These are phyloP conservation scores for Microdochium paspali DNA, from an alignment of 2,329 filamentous ascomycete species.

Conservation along the genomic window DNA sequence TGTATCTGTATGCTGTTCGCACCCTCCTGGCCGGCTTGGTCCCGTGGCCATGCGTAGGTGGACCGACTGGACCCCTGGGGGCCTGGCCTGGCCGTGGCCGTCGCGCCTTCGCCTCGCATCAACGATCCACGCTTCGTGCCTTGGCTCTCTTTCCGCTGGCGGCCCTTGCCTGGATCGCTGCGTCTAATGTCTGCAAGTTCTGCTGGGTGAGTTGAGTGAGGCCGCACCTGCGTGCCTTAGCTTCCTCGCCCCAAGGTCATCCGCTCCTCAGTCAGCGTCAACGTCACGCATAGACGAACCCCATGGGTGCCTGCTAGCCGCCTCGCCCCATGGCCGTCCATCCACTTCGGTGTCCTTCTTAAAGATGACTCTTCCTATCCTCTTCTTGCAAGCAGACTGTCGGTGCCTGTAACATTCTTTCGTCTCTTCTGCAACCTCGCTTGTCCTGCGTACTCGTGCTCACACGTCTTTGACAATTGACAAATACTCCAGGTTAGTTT, in stretches of 20 bases:
- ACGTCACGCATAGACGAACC: not conserved
- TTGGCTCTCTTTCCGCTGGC: not conserved
- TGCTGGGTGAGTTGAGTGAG: too few relatives aligned
- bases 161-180: not conserved
- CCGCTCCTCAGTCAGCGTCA: not conserved
- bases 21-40: not conserved
- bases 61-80: not conserved
- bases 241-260: not conserved
- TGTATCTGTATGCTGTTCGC: not conserved
- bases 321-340: not conserved
- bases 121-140: not conserved
- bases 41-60: not conserved
- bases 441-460: not conserved
- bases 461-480: too few relatives aligned
- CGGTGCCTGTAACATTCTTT: not conserved
- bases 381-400: not conserved
- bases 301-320: too few relatives aligned
- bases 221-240: not conserved
- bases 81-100: not conserved
- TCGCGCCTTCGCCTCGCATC: not conserved
- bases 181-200: too few relatives aligned
- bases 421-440: not conserved
- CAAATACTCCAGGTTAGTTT: too few relatives aligned
- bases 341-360: not conserved
- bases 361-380: not conserved